Base-by-base conservation (phyloP, 2,329 filamentous ascomycete species). In the Aureobasidium vineae region DNA sequence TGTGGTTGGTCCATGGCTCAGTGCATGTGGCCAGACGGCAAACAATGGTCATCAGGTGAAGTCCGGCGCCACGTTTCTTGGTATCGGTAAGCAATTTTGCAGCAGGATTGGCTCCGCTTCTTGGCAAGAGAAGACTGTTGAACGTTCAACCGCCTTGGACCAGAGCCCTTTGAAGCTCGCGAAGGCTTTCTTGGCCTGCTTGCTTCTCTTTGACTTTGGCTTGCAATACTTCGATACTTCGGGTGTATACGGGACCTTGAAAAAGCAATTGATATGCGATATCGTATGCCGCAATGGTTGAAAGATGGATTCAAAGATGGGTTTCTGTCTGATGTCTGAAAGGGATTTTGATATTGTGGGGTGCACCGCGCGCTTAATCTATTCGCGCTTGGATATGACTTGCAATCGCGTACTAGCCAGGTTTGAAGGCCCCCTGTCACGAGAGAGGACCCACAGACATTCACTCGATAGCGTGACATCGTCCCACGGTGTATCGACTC, bases 11-110 rank as follows among this genome's bases (percentile, higher is more conserved):
- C 33, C 33, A 36, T 26, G 31, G 33, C 49, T 28, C 11, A 49
- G 4, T n/a, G 19, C 41, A 47, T 60, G 56, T 47, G 40, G 56
- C n/a, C 41, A 13, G 41, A 23, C 41, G 41, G 57, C 45, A 49
- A 23, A 49, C 21, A 28, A 21, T 13, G 57, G 57, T 61, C 57
- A 49, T 43, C 19, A 61, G 43, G 36, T 38, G 43, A n/a, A 38
- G 41, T 49, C 28, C 11, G 36, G 52, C 59, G 59, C 59, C 59
- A 63, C 59, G 2, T 63, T 63, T 52, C 59, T 63, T 63, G 59
- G 59, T 63, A 52, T 41, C 36, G 59, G 59, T 63, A 63, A 63
- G 59, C 59, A 63, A 63, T 63, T 36, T 50, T 50, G 57, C n/a
- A 23, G 31, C 57, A 61, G 41, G 57, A 61, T 61, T 61, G 41